phyloP scores from a whole-genome alignment of 371 early-diverging fungal species.

The Phascolomyces articulosus region DNA sequence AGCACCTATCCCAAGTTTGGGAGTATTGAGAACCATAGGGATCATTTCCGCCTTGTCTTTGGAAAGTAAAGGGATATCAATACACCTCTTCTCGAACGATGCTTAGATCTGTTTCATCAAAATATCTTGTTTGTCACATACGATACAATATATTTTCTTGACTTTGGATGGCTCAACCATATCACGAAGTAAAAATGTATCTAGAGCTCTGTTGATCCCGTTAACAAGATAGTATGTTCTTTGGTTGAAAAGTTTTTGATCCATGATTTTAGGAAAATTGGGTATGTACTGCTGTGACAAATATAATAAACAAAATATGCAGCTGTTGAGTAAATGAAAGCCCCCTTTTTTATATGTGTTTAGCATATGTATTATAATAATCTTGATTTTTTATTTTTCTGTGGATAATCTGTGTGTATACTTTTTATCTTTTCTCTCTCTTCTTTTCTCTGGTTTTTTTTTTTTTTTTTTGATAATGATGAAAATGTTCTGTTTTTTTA shows the following conservation, averaged over 20 bases:
- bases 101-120: too few relatives aligned
- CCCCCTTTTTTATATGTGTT: too few relatives aligned
- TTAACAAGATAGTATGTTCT: conserved; percentile 33
- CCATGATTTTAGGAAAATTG: conserved; percentile 21
- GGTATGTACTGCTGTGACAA: too few relatives aligned
- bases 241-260: neutral
- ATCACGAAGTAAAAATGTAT: conserved; percentile 28
- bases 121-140: conserved; percentile 27
- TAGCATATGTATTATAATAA: too few relatives aligned
- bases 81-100: conserved; percentile 21
- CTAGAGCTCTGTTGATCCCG: conserved; percentile 47
- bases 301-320: too few relatives aligned
- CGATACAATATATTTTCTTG: conserved; percentile 31
- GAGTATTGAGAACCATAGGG: conserved; percentile 20
- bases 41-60: conserved; percentile 10
- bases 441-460: too few relatives aligned
- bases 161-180: conserved; percentile 23
- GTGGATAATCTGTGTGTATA: too few relatives aligned
- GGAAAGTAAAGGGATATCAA: conserved; percentile 10
- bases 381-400: too few relatives aligned
- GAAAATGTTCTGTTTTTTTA: too few relatives aligned
- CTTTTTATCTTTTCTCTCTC: too few relatives aligned
- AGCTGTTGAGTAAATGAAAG: too few relatives aligned
- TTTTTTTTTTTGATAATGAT: too few relatives aligned
- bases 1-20: conserved; percentile 29